phyloP scores from a whole-genome alignment of 768 basidiomycete genomes.

The Boletus vermiculosoides region DNA sequence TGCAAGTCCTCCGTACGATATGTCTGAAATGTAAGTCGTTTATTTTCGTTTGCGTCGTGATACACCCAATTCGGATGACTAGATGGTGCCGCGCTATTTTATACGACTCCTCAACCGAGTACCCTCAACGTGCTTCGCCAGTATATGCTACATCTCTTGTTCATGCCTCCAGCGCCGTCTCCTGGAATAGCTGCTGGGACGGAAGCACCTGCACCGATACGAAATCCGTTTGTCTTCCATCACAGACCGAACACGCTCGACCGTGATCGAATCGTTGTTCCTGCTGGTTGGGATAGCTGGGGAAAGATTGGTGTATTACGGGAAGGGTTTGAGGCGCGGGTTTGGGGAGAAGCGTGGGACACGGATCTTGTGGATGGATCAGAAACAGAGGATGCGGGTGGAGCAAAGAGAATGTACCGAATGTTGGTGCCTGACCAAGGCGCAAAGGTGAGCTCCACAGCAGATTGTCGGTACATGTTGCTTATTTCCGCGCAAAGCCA shows the following conservation, averaged over 20 bases:
- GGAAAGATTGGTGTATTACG: conserved; percentile 89
- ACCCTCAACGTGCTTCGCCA: conserved; percentile 77
- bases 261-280: conserved; percentile 88
- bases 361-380: conserved; percentile 56
- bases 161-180: conserved; percentile 61
- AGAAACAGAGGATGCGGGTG: conserved; percentile 40
- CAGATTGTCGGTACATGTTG: background rate
- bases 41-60: background rate
- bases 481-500: conserved; percentile 40
- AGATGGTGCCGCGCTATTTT: conserved; percentile 94
- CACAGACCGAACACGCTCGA: conserved; percentile 91
- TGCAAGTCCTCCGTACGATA: conserved; percentile 92
- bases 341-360: conserved; percentile 81
- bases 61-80: conserved; percentile 6
- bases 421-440: conserved; percentile 75
- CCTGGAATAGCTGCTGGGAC: conserved; percentile 31
- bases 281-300: conserved; percentile 98
- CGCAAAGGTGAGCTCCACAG: conserved; percentile 51
- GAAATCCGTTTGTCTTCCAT: conserved; percentile 83
- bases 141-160: conserved; percentile 73
- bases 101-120: conserved; percentile 78
- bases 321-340: conserved; percentile 86
- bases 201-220: conserved; percentile 48
- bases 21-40: conserved; percentile 81
- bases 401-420: conserved; percentile 67